Base-by-base conservation (phyloP, 2,329 filamentous ascomycete genomes). In the Beauveria sp. region DNA sequence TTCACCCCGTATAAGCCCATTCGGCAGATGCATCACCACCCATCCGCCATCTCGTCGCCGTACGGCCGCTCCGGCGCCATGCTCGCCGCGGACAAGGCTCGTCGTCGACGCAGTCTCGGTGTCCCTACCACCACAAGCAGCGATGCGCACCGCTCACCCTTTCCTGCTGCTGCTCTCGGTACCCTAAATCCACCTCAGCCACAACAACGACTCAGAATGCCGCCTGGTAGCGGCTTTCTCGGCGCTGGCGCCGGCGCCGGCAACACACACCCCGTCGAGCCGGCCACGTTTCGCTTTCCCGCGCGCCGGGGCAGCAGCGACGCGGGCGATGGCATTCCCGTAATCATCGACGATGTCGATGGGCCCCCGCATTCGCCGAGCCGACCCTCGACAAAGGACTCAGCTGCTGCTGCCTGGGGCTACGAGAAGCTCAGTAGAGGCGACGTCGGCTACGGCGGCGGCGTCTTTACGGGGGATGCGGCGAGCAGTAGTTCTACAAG, bases 1-100 rank as follows among this genome's bases (percentile, higher is more conserved):
- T 99, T 91, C 71, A 90, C 87, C 60, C 80, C 87, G 1, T 97
- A 96, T 76, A 96, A 92, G 71, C 84, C 89, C 3, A 75, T 80
- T 43, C 76, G 82, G 7, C 76, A 79, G 37, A 82, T 82, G 79
- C 74, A 77, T 46, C 74, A 37, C 12, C 76, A 22, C 71, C 76
- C 0, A 8, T 37, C 34, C 34, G 34, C 34, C 34, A 37, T 53
- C 2, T 44, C 57, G 6, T 53, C 57, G 16, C 51, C 67, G 69
- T 4, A 67, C 66, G 1, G 69, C 71, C 5, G 75, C 72, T 53
- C 79, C 75, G 40, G 77, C 82, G 24, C 58, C 37, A 81, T 75
- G 63, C 72, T 85, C 2, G 79, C 79, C n/a, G 78, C 78, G 28
- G 87, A 89, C 46, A 85, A 84, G 67, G 81, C 82, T 3, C 81